These are phyloP conservation scores for Rhododendron ferrugineum DNA, from an alignment of 148 eudicot species.

Conservation along the genomic window DNA sequence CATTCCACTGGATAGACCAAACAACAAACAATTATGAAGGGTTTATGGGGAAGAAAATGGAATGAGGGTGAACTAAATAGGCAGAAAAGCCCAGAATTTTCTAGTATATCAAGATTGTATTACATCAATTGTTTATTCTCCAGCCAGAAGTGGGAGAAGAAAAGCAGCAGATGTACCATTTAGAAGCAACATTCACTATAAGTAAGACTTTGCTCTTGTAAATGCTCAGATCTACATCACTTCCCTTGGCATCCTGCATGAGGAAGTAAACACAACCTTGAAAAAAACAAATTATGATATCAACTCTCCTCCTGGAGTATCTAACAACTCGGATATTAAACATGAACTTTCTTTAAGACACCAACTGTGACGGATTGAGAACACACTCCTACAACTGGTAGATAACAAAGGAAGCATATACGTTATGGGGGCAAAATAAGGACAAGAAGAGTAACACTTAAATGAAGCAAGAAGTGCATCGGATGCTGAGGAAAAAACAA, in stretches of 20 bases:
- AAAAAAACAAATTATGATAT: no score
- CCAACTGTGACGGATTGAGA: neutral
- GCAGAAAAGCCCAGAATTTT: neutral
- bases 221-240: slow-evolving; percentile 49
- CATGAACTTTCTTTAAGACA: neutral
- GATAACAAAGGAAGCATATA: neutral
- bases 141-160: neutral
- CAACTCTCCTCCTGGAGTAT: neutral
- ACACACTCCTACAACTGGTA: neutral
- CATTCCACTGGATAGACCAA: slow-evolving; percentile 52
- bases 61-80: neutral
- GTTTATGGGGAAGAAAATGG: neutral
- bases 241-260: slow-evolving; percentile 59
- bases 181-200: slow-evolving; percentile 78
- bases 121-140: neutral
- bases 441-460: neutral
- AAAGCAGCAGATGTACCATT: slow-evolving; percentile 39
- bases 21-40: neutral
- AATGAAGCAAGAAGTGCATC: neutral
- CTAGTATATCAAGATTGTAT: neutral
- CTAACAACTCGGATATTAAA: neutral
- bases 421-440: neutral
- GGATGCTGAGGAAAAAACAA: neutral
- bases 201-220: slow-evolving; percentile 74
- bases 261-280: neutral